Evolutionary conservation across 1,284 basidiomycete species (phyloP), one percentile per base, ranked within the genome.

Genomic region (Dichomitus squalens): DNA sequence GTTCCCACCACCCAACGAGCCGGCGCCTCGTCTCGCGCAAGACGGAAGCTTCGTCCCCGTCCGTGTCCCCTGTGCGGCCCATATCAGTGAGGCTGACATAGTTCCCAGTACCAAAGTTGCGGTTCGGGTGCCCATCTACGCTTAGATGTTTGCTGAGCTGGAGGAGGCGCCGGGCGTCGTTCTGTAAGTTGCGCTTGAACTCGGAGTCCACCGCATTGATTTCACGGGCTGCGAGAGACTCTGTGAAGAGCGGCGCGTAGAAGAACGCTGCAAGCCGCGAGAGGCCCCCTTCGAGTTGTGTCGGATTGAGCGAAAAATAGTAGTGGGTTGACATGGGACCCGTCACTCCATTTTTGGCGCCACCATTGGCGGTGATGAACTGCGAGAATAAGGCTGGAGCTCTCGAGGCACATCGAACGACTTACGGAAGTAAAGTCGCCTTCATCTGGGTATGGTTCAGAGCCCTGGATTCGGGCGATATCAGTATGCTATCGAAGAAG

Each of bases 121-220:
- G 75, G 73, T 82, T 89, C 2, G 80, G 78, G 66, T 88, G 86
- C 1, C 77, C 76, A 0, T 75, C 73, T 25, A 73, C 69, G 46
- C 59, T 79, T 20, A 87, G 73, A 21, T 72, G 73, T 74, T 88
- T 89, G 64, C 81, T 80, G 31, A 90, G 76, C 71, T 89, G 87
- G 70, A 82, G 82, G 46, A 84, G 72, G 7, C 87, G 77, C 78
- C 86, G 84, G 59, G 75, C 72, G 72, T 88, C 87, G 50, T 75
- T 78, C 73, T 87, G 86, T 18, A 85, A 66, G 68, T 89, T 89
- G 72, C 88, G 86, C 73, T 84, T 85, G 76, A 87, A 83, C 69
- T 90, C 87, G 31, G 83, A 84, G 66, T 89, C 84, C 29, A 90
- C 87, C 7, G 87, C 87, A 53, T 86, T 80, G 68, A 88, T 82